These are phyloP conservation scores for Chenopodium formosanum DNA, from an alignment of 148 eudicot species.

Conservation along the genomic window DNA sequence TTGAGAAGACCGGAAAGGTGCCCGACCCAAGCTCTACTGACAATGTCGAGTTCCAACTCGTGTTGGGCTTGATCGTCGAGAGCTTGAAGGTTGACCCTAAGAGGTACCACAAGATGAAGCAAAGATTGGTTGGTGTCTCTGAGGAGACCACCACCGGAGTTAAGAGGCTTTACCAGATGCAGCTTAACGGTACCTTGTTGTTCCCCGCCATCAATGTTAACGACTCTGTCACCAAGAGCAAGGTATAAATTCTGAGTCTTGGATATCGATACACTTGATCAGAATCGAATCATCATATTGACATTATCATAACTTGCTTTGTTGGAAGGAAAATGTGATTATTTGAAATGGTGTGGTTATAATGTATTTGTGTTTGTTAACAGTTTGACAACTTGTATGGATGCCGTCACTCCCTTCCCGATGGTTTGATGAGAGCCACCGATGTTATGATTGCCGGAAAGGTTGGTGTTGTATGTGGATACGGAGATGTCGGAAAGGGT, in stretches of 20 bases:
- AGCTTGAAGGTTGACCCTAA: conserved; percentile 75
- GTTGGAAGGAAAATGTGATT: no score
- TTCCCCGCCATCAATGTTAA: conserved; percentile 98
- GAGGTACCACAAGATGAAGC: conserved; percentile 82
- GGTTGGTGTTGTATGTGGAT: conserved; percentile 86
- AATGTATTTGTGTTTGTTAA: conserved; percentile 5
- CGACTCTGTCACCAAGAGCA: conserved; percentile 99
- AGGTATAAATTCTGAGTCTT: conserved; percentile 43
- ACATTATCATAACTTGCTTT: no score
- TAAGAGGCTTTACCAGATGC: conserved; percentile 99
- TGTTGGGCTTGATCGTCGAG: conserved; percentile 64
- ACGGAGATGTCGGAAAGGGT: conserved; percentile 99
- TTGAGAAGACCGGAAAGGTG: conserved; percentile 50
- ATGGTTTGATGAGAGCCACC: conserved; percentile 98
- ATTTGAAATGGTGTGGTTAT: not conserved
- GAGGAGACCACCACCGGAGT: conserved; percentile 99
- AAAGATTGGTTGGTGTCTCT: conserved; percentile 84
- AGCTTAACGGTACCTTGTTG: conserved; percentile 62
- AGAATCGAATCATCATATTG: no score
- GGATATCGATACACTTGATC: no score
- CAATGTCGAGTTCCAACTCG: conserved; percentile 87
- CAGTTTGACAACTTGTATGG: conserved; percentile 99
- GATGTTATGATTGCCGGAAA: conserved; percentile 99
- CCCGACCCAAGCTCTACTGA: conserved; percentile 82
- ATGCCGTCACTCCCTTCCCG: conserved; percentile 98